These are phyloP conservation scores for Meyerozyma sp. DNA, from an alignment of 1,139 yeast genomes.

Conservation along the genomic window DNA sequence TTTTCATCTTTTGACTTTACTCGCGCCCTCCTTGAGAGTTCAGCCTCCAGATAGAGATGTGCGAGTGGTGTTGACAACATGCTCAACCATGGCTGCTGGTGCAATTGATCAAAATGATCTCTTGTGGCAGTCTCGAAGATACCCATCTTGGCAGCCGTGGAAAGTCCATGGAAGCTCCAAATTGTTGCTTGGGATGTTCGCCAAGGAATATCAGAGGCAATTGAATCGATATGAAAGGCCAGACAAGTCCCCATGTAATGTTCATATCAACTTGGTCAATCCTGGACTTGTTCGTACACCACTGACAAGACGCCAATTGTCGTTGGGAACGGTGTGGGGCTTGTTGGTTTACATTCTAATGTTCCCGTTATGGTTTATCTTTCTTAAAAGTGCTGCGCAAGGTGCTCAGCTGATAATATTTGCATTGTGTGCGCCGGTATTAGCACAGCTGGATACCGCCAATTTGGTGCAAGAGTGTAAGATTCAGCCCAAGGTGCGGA, in stretches of 20 bases:
- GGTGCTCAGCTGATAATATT: constrained; percentile 79
- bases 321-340: constrained; percentile 75
- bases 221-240: constrained; percentile 52
- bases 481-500: constrained; percentile 40
- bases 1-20: constrained; percentile 69
- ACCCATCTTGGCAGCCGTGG: constrained; percentile 64
- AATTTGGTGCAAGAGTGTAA: constrained; percentile 69
- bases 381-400: constrained; percentile 65
- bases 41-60: constrained; percentile 97
- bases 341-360: constrained; percentile 59
- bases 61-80: constrained; percentile 67
- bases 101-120: constrained; percentile 62
- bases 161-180: constrained; percentile 78
- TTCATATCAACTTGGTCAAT: constrained; percentile 71
- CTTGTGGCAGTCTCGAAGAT: constrained; percentile 56
- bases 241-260: constrained; percentile 64
- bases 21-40: constrained; percentile 74
- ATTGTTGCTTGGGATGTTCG: constrained; percentile 66
- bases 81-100: constrained; percentile 74
- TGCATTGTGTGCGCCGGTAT: constrained; percentile 69
- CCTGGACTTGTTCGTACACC: constrained; percentile 92
- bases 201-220: constrained; percentile 67
- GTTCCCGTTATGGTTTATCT: constrained; percentile 79
- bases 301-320: constrained; percentile 69
- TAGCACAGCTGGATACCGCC: constrained; percentile 57